These are phyloP conservation scores for Neophaeococcomyces aloes DNA, from an alignment of 2,329 filamentous ascomycete species.

Conservation along the genomic window DNA sequence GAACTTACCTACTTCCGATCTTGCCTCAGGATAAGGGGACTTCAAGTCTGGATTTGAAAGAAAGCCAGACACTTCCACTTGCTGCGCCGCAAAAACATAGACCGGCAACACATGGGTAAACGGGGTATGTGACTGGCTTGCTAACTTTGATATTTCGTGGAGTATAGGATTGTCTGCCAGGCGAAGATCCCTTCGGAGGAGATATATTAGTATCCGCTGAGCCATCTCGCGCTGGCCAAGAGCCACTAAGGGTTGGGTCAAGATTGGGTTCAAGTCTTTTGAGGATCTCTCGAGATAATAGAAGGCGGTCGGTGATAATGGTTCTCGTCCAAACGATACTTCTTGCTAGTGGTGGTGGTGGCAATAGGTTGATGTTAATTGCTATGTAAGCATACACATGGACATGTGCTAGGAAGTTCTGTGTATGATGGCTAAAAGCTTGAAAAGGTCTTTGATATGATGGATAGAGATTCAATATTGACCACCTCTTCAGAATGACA, in stretches of 20 bases:
- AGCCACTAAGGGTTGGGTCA: background rate
- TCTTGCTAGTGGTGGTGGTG: too few relatives aligned
- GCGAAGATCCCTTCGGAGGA: conserved; percentile 63
- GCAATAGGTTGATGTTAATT: too few relatives aligned
- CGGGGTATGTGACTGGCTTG: conserved; percentile 36
- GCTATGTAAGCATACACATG: too few relatives aligned
- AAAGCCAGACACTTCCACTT: conserved; percentile 67
- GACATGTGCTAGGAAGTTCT: too few relatives aligned
- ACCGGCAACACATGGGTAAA: conserved; percentile 60
- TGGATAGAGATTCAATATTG: too few relatives aligned
- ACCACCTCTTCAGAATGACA: background rate
- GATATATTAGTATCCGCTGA: conserved; percentile 52
- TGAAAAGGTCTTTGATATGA: too few relatives aligned
- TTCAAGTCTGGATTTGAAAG: conserved; percentile 29
- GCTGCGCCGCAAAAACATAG: conserved; percentile 57
- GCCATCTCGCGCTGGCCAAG: conserved; percentile 9
- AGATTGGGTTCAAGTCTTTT: too few relatives aligned
- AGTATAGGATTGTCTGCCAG: conserved; percentile 65
- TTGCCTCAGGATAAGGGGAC: conserved; percentile 59
- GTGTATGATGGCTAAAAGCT: too few relatives aligned
- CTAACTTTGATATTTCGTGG: conserved; percentile 41
- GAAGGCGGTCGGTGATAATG: too few relatives aligned
- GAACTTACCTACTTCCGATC: conserved; percentile 54
- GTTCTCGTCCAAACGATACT: too few relatives aligned
- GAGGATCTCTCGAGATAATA: too few relatives aligned